Percentiles rank a stretch among this genome's conserved stretches.
Conservation (phyloP, 345 rosid species). For the Leavenworthia alabamica region DNA sequence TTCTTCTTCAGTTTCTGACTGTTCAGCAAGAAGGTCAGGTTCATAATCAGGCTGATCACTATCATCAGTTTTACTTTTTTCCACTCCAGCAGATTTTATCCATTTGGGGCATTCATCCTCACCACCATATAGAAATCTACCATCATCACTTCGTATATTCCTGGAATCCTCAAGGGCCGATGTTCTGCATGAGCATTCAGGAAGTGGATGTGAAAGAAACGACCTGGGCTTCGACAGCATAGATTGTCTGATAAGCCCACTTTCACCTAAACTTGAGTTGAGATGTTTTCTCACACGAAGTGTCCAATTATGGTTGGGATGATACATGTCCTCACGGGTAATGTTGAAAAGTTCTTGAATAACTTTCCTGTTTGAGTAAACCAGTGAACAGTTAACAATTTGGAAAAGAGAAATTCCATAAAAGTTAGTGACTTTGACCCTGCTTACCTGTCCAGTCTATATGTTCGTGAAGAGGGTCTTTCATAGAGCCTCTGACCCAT, state of each 20-base stretch:
- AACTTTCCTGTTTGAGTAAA: slow-evolving; percentile 52
- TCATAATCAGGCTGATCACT: slow-evolving; percentile 53
- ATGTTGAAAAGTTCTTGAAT: slow-evolving; percentile 48
- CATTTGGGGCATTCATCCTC: slow-evolving; percentile 91
- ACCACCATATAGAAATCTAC: slow-evolving; percentile 54
- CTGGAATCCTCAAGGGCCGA: slow-evolving; percentile 35
- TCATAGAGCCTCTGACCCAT: slow-evolving; percentile 97
- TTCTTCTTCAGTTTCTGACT: slow-evolving; percentile 48
- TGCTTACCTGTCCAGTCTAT: slow-evolving; percentile 80
- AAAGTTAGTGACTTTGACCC: background rate
- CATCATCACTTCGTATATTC: slow-evolving; percentile 35
- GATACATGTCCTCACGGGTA: slow-evolving; percentile 64
- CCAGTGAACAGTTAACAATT: background rate
- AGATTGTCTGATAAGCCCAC: slow-evolving; percentile 69
- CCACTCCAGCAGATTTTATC: slow-evolving; percentile 53
- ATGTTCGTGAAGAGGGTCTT: slow-evolving; percentile 76
- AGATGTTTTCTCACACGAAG: slow-evolving; percentile 68
- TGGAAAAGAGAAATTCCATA: background rate
- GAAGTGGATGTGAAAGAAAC: slow-evolving; percentile 86
- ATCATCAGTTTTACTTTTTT: slow-evolving; percentile 38
- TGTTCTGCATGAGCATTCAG: slow-evolving; percentile 93
- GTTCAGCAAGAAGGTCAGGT: slow-evolving; percentile 38
- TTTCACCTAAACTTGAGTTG: slow-evolving; percentile 68
- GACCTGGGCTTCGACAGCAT: slow-evolving; percentile 53
- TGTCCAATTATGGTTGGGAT: slow-evolving; percentile 75